Conservation (phyloP, 2,329 filamentous ascomycete genomes). For the Colletotrichum sp. region DNA sequence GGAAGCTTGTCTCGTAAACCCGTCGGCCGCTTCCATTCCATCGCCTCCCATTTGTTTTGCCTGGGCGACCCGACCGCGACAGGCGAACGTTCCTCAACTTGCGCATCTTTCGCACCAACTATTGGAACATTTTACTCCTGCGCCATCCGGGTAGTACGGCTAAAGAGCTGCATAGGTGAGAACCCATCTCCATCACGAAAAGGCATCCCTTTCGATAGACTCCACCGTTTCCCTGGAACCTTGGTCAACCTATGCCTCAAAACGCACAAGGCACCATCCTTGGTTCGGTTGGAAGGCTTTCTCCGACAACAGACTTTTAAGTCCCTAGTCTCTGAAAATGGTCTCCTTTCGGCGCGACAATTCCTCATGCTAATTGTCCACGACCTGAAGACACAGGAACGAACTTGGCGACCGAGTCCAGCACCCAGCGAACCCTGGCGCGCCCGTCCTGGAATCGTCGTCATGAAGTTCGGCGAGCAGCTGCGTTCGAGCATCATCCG, state of each 20-base stretch:
- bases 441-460: constrained; percentile 56
- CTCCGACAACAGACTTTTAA: neutral
- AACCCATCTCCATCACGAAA: neutral
- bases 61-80: constrained; percentile 10
- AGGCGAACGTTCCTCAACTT: neutral
- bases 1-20: constrained; percentile 20
- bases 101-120: neutral
- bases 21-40: constrained; percentile 16
- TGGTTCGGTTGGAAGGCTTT: neutral
- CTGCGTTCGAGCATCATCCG: constrained; percentile 93
- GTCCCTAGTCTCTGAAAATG: constrained; percentile 17
- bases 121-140: neutral
- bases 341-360: neutral
- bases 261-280: neutral
- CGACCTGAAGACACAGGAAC: constrained; percentile 49
- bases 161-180: constrained; percentile 5
- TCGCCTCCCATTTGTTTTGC: constrained; percentile 14
- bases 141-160: neutral
- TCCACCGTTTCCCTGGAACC: neutral
- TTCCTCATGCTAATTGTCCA: constrained; percentile 56
- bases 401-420: constrained; percentile 43
- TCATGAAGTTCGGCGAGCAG: constrained; percentile 94
- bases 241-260: neutral
- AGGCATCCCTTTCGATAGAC: neutral
- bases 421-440: constrained; percentile 29